Percentiles rank a stretch among this genome's conserved stretches.
Evolutionary conservation across 73 alveolate genomes (phyloP).

Genomic region (Uronychia binucleata): DNA sequence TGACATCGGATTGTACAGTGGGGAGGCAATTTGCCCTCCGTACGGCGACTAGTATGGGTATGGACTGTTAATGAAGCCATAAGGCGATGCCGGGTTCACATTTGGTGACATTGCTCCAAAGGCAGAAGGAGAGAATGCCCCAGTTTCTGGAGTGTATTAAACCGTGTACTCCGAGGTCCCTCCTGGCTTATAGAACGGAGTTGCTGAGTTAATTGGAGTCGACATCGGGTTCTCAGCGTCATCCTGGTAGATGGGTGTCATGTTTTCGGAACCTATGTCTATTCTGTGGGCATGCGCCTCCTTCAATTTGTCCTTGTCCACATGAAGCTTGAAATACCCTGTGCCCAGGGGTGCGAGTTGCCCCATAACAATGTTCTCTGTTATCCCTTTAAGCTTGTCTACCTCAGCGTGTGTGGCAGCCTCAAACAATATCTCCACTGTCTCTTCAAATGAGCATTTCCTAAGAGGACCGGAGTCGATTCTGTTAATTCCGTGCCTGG

Average conservation of each 20-base stretch:
- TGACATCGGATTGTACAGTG: not conserved
- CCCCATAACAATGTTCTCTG: constrained; percentile 98
- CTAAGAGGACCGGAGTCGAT: constrained; percentile 96
- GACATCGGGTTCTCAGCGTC: not conserved
- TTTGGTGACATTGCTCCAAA: not conserved
- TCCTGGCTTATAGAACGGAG: constrained; percentile 11
- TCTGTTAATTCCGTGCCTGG: constrained; percentile 99
- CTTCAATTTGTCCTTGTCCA: constrained; percentile 76
- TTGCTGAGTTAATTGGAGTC: not conserved
- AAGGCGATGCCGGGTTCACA: not conserved
- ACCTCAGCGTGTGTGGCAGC: constrained; percentile 98
- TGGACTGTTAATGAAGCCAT: constrained; percentile 16
- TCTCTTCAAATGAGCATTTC: constrained; percentile 97
- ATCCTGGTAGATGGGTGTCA: constrained; percentile 19
- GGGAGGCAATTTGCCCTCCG: constrained; percentile 1
- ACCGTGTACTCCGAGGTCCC: constrained; percentile 27
- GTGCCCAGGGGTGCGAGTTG: constrained; percentile 95
- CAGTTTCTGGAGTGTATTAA: constrained; percentile 19
- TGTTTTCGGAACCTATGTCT: constrained; percentile 8
- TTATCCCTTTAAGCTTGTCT: constrained; percentile 90
- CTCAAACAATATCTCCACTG: constrained; percentile 99
- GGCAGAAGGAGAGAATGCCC: constrained; percentile 11
- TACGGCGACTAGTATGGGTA: constrained; percentile 10
- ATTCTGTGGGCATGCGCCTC: constrained; percentile 54
- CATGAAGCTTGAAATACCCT: constrained; percentile 83